These are phyloP conservation scores for Cochlearia excelsa DNA, from an alignment of 345 rosid species.

Conservation along the genomic window DNA sequence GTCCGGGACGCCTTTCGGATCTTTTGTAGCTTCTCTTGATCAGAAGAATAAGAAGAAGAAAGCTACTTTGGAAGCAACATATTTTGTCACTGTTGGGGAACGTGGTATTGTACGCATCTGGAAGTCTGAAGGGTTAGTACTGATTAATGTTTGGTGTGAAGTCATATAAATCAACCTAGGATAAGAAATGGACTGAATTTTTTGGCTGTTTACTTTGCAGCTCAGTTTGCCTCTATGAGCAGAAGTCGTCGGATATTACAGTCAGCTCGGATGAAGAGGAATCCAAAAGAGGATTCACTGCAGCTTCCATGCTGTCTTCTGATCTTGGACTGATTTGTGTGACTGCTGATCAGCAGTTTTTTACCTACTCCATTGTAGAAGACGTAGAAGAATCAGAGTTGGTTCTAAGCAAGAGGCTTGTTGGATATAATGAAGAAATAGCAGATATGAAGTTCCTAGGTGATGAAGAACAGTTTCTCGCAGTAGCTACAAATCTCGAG, in stretches of 20 bases:
- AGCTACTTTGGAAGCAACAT: slow-evolving; percentile 38
- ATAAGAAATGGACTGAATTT: slow-evolving; percentile 13
- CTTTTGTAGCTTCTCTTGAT: slow-evolving; percentile 42
- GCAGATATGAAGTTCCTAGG: slow-evolving; percentile 89
- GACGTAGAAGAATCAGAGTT: slow-evolving; percentile 46
- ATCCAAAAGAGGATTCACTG: slow-evolving; percentile 68
- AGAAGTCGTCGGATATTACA: slow-evolving; percentile 73
- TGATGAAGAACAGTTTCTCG: slow-evolving; percentile 78
- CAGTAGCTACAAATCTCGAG: slow-evolving; percentile 93
- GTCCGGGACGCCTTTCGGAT: slow-evolving; percentile 52
- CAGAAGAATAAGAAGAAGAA: slow-evolving; percentile 45
- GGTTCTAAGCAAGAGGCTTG: slow-evolving; percentile 62
- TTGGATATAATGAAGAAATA: slow-evolving; percentile 94
- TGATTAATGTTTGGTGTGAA: background rate
- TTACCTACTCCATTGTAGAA: slow-evolving; percentile 51
- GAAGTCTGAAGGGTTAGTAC: slow-evolving; percentile 73
- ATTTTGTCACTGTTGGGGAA: slow-evolving; percentile 83
- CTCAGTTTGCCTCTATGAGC: slow-evolving; percentile 74
- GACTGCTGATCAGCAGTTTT: slow-evolving; percentile 92
- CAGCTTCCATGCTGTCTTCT: slow-evolving; percentile 63
- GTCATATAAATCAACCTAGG: slow-evolving; percentile 2
- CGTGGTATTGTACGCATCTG: slow-evolving; percentile 80
- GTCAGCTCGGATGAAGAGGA: slow-evolving; percentile 52
- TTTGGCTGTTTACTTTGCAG: slow-evolving; percentile 49
- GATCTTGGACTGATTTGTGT: slow-evolving; percentile 82